phyloP scores from a whole-genome alignment of 140 eudicot genomes.

The Ambrosia hybrid region DNA sequence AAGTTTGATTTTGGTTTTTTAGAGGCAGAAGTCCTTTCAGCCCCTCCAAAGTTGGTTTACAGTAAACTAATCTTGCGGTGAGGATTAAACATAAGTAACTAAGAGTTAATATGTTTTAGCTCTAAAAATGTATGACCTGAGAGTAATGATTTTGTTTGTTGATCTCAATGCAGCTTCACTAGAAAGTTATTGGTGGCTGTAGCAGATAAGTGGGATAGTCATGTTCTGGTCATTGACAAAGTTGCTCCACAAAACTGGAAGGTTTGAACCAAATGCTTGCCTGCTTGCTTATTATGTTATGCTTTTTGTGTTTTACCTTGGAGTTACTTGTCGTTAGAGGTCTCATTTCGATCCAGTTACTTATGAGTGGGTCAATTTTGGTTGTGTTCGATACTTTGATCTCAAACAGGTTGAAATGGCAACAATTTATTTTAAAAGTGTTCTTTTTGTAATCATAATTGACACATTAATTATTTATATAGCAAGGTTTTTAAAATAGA shows the following conservation, averaged over 20 bases:
- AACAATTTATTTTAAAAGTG: neutral
- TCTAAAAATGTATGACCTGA: constrained; percentile 3
- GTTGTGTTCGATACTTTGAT: neutral
- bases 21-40: constrained; percentile 96
- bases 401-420: constrained; percentile 1
- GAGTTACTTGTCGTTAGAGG: neutral
- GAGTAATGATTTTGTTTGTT: constrained; percentile 7
- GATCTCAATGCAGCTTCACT: constrained; percentile 58
- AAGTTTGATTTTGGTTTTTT: constrained; percentile 27
- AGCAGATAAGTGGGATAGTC: constrained; percentile 75
- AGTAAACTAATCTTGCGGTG: constrained; percentile 87
- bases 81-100: constrained; percentile 20
- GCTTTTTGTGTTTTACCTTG: neutral
- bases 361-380: neutral
- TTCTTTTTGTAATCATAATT: neutral
- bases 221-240: constrained; percentile 75
- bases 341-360: neutral
- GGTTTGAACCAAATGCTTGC: constrained; percentile 41
- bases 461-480: neutral
- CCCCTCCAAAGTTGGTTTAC: constrained; percentile 97
- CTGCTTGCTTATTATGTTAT: constrained; percentile 6
- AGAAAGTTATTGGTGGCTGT: constrained; percentile 87
- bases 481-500: neutral
- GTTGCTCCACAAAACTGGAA: constrained; percentile 79
- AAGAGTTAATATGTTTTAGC: neutral